These are phyloP conservation scores for Trichoderma oligosporum DNA, from an alignment of 2,329 filamentous ascomycete species.

Conservation along the genomic window DNA sequence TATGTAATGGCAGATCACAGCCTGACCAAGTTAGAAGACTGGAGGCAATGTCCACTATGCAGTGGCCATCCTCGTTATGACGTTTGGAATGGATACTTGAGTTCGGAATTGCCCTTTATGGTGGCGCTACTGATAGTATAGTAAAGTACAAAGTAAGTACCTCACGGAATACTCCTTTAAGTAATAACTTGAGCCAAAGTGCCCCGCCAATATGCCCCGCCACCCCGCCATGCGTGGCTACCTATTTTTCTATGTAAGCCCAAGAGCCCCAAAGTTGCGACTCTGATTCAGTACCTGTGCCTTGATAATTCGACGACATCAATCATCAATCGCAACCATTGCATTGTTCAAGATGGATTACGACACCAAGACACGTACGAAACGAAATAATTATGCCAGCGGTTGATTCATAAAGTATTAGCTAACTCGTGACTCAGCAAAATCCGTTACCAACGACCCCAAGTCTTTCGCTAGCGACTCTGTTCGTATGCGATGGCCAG, in stretches of 20 bases:
- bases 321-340: neutral
- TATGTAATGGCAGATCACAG: neutral
- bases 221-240: conserved; percentile 1
- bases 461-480: conserved; percentile 85
- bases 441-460: conserved; percentile 74
- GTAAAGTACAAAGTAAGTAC: neutral
- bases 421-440: conserved; percentile 48
- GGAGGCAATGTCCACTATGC: neutral
- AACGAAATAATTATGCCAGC: conserved; percentile 30
- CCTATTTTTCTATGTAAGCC: neutral
- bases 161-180: neutral
- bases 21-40: neutral
- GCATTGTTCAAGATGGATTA: conserved; percentile 56
- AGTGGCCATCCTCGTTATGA: conserved; percentile 1
- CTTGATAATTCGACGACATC: neutral
- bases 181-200: neutral
- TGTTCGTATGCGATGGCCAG: conserved; percentile 83
- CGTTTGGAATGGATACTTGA: conserved; percentile 3
- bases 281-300: neutral
- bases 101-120: conserved; percentile 15
- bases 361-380: conserved; percentile 66
- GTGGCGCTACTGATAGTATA: neutral
- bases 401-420: neutral
- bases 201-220: conserved; percentile 15
- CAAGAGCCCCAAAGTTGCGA: neutral